These are phyloP conservation scores for Chytriomyces confervae DNA, from an alignment of 192 early-diverging fungal species.

Conservation along the genomic window DNA sequence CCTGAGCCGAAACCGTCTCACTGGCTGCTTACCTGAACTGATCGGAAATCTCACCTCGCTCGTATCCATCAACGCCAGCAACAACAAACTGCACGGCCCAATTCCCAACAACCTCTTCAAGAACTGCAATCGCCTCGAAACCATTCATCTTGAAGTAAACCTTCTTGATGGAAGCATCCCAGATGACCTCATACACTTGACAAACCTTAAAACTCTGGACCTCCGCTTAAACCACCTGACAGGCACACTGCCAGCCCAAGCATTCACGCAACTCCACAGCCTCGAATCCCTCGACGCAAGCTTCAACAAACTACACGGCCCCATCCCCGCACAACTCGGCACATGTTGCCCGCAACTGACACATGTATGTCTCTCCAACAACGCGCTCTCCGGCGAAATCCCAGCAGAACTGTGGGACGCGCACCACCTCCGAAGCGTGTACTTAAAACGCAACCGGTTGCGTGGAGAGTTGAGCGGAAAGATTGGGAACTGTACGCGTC, in stretches of 20 bases:
- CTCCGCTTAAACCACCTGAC: background rate
- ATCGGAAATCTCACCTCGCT: background rate
- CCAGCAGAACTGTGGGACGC: too few relatives aligned
- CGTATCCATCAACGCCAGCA: background rate
- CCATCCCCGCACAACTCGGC: too few relatives aligned
- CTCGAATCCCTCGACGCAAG: too few relatives aligned
- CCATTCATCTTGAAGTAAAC: background rate
- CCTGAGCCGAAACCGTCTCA: background rate
- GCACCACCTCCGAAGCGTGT: too few relatives aligned
- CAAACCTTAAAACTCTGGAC: conserved; percentile 3
- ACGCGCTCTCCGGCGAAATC: too few relatives aligned
- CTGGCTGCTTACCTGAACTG: background rate
- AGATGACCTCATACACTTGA: background rate
- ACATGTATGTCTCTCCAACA: too few relatives aligned
- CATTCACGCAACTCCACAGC: too few relatives aligned
- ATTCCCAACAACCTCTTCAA: background rate
- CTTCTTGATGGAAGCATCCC: background rate
- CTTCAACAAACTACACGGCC: too few relatives aligned
- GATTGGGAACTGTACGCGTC: too few relatives aligned
- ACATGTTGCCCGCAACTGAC: too few relatives aligned
- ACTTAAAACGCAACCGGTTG: too few relatives aligned
- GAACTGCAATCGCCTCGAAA: background rate
- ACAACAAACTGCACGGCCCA: background rate
- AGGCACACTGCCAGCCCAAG: background rate
- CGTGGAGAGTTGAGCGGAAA: too few relatives aligned